phyloP scores from a whole-genome alignment of 257 asterid genomes.

The Solanum sitiens region DNA sequence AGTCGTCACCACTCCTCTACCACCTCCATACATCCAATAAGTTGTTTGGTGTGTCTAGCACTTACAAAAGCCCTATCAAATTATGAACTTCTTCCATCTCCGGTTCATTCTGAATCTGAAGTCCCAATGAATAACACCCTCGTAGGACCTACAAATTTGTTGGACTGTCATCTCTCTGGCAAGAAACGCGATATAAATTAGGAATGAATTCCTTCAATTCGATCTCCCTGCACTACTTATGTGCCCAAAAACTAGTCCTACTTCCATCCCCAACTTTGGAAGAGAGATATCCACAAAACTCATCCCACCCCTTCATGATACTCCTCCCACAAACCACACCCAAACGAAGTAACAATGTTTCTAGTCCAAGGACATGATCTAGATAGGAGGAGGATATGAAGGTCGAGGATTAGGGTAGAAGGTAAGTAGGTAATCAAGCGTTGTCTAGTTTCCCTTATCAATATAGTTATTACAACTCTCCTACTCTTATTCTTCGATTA shows the following conservation, averaged over 20 bases:
- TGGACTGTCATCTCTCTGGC: not conserved
- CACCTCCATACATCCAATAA: not conserved
- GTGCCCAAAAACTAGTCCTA: not conserved
- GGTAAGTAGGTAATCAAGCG: not conserved
- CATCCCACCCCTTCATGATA: not conserved
- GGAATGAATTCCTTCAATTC: not conserved
- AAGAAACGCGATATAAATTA: not conserved
- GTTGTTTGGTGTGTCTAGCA: not conserved
- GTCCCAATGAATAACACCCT: not conserved
- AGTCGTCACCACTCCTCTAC: not conserved
- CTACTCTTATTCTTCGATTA: not conserved
- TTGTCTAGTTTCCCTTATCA: not conserved
- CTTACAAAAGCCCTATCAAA: not conserved
- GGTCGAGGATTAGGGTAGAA: not conserved
- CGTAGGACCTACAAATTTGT: not conserved
- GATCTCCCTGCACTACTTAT: not conserved
- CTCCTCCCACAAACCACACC: not conserved
- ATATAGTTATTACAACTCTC: not conserved
- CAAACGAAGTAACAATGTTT: not conserved
- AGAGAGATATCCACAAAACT: not conserved
- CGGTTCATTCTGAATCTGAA: not conserved
- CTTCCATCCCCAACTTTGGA: not conserved
- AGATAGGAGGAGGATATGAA: not conserved
- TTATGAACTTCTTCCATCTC: not conserved
- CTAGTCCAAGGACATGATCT: not conserved